Conservation (phyloP, 768 basidiomycete genomes). For the Collybia nuda region DNA sequence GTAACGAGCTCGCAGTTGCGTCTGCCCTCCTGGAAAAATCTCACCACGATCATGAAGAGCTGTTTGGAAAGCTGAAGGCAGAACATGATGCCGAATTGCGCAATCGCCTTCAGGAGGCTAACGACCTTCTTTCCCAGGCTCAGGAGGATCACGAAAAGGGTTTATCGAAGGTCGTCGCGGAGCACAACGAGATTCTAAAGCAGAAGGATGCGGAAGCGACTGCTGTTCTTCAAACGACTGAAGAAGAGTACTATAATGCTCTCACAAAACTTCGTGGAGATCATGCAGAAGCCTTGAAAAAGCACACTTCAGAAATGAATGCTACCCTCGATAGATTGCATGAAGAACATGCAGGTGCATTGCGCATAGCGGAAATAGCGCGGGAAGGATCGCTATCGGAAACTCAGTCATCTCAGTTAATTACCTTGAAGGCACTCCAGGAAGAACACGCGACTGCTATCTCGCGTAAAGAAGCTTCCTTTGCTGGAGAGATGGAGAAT, state of each 20-base stretch:
- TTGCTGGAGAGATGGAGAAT: conserved; percentile 63
- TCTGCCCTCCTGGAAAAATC: conserved; percentile 42
- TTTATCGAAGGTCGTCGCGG: conserved; percentile 45
- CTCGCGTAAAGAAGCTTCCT: conserved; percentile 62
- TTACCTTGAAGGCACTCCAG: conserved; percentile 64
- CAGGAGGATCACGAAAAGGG: conserved; percentile 54
- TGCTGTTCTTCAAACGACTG: conserved; percentile 60
- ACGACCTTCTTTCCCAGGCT: conserved; percentile 44
- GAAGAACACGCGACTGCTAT: conserved; percentile 72
- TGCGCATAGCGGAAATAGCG: conserved; percentile 74
- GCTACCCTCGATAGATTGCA: conserved; percentile 68
- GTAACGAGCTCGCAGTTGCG: conserved; percentile 42
- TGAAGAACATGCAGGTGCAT: conserved; percentile 73
- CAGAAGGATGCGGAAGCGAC: conserved; percentile 61
- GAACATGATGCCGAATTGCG: conserved; percentile 57
- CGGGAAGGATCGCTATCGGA: conserved; percentile 74
- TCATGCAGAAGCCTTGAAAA: conserved; percentile 65
- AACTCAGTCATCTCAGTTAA: conserved; percentile 65
- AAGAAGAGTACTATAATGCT: conserved; percentile 81
- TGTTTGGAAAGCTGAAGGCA: conserved; percentile 54
- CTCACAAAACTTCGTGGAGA: conserved; percentile 74
- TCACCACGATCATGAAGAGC: conserved; percentile 57
- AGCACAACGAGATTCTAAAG: conserved; percentile 57
- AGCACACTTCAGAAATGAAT: conserved; percentile 57
- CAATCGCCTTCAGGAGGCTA: conserved; percentile 54